Evolutionary conservation across 2,329 filamentous ascomycete genomes (phyloP), one percentile per base, ranked within the genome.

Genomic region (Pestalotiopsis sp.): DNA sequence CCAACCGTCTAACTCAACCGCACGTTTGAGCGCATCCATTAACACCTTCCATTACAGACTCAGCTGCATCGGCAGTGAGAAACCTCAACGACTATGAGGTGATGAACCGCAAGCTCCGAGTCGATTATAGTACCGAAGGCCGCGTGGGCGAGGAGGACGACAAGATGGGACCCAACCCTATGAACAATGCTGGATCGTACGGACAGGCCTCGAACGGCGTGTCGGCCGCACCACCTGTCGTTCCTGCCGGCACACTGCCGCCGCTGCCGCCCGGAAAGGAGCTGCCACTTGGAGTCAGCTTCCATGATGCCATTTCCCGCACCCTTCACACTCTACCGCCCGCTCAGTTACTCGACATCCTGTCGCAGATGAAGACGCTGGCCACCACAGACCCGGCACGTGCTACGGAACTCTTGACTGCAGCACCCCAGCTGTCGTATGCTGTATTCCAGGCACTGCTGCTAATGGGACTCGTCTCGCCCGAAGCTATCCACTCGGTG

Each of bases 31-130:
- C 23, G 25, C 27, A 20, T 27, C 9, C 14, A 7, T 17, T 65
- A 9, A 56, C 27, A 12, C n/a, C 39, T 17, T 27, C n/a, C 39
- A 25, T 66, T 49, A 56, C 69, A 90, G 89, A 91, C 75, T 91
- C 94, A 31, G 96, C 96, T 39, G 94, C 95, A 49, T 97, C 94
- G 2, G 96, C 96, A 2, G 95, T 98, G 62, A 92, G 95, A 74
- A 98, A 99, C 78, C 85, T 98, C 66, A 97, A 98, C 83, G 94
- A 97, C 80, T 91, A 94, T 82, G 95, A 98, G 79, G 91, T 98
- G 78, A 97, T 97, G 91, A 94, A 94, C 67, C 90, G 96, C 76
- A 97, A 97, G 81, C 87, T 99, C 72, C 90, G 95, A 70, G 96
- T 99, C 68, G 96, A 98, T 81, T 99, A 97, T 82, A 96, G 94